Conservation (phyloP, 306 rosid genomes). For the Vachellia pachyceras region DNA sequence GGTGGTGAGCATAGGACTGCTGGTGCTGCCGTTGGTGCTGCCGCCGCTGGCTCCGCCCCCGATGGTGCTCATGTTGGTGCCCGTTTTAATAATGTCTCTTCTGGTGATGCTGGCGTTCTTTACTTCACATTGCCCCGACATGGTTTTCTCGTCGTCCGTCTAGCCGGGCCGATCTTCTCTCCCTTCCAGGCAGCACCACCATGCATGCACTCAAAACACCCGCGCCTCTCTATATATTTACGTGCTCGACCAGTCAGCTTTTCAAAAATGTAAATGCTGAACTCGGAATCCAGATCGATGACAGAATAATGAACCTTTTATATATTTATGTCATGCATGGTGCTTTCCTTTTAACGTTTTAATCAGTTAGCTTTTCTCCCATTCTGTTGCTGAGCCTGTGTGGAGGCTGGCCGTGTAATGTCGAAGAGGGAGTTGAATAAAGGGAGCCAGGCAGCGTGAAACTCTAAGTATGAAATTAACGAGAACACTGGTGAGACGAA, state of each 20-base stretch:
- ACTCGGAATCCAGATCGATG: neutral
- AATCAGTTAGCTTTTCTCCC: neutral
- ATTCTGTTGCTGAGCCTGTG: too few relatives aligned
- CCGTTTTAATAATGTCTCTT: slow-evolving; percentile 33
- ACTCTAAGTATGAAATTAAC: neutral
- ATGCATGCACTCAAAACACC: neutral
- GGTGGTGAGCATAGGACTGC: neutral
- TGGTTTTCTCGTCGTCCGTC: neutral
- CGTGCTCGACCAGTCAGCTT: neutral
- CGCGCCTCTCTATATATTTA: neutral
- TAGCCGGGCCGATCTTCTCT: neutral
- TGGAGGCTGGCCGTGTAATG: neutral
- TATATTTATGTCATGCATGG: neutral
- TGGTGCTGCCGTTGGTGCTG: too few relatives aligned
- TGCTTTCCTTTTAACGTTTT: neutral
- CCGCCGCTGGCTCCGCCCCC: slow-evolving; percentile 37
- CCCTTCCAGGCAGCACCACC: neutral
- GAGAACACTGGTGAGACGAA: neutral
- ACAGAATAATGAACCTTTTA: neutral
- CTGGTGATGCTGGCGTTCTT: slow-evolving; percentile 28
- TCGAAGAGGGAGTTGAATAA: neutral
- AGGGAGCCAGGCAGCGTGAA: neutral
- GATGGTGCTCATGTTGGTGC: slow-evolving; percentile 12
- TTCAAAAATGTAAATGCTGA: neutral
- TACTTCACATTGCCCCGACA: slow-evolving; percentile 11